Evolutionary conservation across 2,329 filamentous ascomycete species (phyloP), one percentile per base, ranked within the genome.

Genomic region (Aspergillus vadensis): DNA sequence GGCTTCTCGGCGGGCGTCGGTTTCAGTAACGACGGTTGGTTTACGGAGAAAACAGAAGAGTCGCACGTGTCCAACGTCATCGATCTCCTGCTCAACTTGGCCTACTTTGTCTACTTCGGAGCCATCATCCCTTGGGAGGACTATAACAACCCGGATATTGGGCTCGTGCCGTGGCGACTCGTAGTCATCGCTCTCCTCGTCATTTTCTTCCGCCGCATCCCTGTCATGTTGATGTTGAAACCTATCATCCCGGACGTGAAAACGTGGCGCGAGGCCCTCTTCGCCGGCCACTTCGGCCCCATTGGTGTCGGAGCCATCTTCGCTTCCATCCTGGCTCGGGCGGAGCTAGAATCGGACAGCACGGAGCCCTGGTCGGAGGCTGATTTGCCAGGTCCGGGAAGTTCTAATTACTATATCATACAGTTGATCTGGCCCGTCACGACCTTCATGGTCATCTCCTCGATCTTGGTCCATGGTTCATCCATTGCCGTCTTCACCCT

Each of bases 61-160:
- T 94, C 95, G 0, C 95, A 98, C 75, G 95, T 99, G 9, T 98
- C 94, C 76, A 98, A 99, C 86, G 95, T 99, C 74, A 99, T 99
- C 72, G 95, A 99, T 82, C 79, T 99, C 75, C 82, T 99, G 63
- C 88, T 99, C 80, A 99, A 99, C 77, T 85, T 99, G 87, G 86
- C 94, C 2, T 99, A 98, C 77, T 99, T 99, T 76, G 95, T 99
- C 68, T 99, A 95, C 75, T 90, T 99, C 65, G 95, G 95, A 56
- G 92, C 95, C 57, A 97, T 99, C 75, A 95, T 99, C 63, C 95
- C 95, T 1, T 99, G 95, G 95, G 86, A 90, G 69, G 88, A 92
- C 74, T 99, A 88, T 83, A 97, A 98, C 80, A 82, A 88, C 61
- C 81, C 84, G 1, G 81, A 81, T 0, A 81, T 96, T 58, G 92